Evolutionary conservation across 495 filamentous ascomycete genomes (phyloP), one percentile per base, ranked within the genome.

Genomic region (Diplogelasinospora grovesii): DNA sequence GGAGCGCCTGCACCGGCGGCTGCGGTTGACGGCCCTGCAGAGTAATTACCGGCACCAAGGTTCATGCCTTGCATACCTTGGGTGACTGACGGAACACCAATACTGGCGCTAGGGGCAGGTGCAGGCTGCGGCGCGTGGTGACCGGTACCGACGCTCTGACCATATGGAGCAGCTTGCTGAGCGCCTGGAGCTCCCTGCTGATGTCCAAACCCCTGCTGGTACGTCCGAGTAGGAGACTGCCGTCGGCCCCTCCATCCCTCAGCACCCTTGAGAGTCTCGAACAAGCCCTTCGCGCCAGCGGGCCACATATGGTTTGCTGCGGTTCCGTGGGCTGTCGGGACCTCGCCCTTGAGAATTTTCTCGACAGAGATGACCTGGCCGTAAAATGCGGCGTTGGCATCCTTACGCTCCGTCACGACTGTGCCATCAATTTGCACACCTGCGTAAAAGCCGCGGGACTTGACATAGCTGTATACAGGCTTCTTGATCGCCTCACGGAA

Each of bases 381-480:
- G 52, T 87, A 92, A 50, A 89, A 89, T 2, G 70, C 66, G 36
- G 82, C 81, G 54, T 92, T 92, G 59, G 86, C 85, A 40, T 85
- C 82, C n/a, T 75, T 81, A 9, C 86, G 72, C 61, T 86, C 83
- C 34, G 86, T 78, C 43, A 92, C 68, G 22, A 89, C 73, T 0
- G 84, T 88, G 1, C 86, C 86, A 49, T 89, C 85, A 30, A 89
- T 66, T 41, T 85, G 81, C 8, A 88, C 70, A 16, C 85, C 84
- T 4, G 82, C 84, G 45, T 86, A 89, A 24, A 89, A 70, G 3
- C 86, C 86, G 26, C 85, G 74, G 46, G 76, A 83, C 63, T 89
- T 89, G 66, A 89, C 74, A 51, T 92, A 92, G 24, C 78, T 85
- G 70, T 81, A 89, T 8, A 89, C 71, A 1, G 86, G 84, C 41